These are phyloP conservation scores for Asterophora lycoperdoides DNA, from an alignment of 768 basidiomycete species.

Conservation along the genomic window DNA sequence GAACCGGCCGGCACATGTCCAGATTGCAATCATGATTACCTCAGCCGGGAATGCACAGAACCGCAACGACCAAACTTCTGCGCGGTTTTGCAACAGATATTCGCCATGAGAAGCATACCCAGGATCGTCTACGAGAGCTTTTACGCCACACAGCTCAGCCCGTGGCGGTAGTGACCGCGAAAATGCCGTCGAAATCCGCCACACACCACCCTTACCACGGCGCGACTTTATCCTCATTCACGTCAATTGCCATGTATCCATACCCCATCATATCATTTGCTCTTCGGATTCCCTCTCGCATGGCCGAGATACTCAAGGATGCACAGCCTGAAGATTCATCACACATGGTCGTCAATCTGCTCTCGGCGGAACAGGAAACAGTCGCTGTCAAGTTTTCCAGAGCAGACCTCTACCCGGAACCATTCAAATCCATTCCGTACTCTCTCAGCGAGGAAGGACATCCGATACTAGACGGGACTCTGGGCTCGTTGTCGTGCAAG, in stretches of 20 bases:
- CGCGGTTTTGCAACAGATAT: constrained; percentile 13
- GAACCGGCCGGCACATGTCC: background rate
- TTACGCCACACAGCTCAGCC: constrained; percentile 80
- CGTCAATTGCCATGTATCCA: constrained; percentile 88
- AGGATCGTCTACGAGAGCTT: constrained; percentile 44
- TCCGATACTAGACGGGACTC: constrained; percentile 51
- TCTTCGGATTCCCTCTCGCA: constrained; percentile 82
- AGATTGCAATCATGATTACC: background rate
- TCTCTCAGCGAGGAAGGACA: constrained; percentile 45
- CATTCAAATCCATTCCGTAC: constrained; percentile 40
- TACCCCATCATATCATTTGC: constrained; percentile 86
- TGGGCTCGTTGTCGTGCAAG: constrained; percentile 73
- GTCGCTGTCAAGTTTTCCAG: constrained; percentile 70
- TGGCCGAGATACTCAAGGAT: constrained; percentile 59
- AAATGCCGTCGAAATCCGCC: constrained; percentile 38
- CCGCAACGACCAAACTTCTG: constrained; percentile 10
- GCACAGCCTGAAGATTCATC: constrained; percentile 21
- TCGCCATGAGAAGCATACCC: constrained; percentile 9
- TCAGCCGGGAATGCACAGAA: constrained; percentile 9
- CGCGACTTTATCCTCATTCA: constrained; percentile 91
- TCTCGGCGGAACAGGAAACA: constrained; percentile 61
- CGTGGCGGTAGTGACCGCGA: constrained; percentile 79
- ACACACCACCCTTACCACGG: constrained; percentile 57
- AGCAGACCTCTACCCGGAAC: constrained; percentile 60
- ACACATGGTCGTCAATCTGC: constrained; percentile 77